Percentiles rank a stretch among this genome's conserved stretches.
Conservation (phyloP, 176 grass and related monocot species). For the Oryza glaberrima region DNA sequence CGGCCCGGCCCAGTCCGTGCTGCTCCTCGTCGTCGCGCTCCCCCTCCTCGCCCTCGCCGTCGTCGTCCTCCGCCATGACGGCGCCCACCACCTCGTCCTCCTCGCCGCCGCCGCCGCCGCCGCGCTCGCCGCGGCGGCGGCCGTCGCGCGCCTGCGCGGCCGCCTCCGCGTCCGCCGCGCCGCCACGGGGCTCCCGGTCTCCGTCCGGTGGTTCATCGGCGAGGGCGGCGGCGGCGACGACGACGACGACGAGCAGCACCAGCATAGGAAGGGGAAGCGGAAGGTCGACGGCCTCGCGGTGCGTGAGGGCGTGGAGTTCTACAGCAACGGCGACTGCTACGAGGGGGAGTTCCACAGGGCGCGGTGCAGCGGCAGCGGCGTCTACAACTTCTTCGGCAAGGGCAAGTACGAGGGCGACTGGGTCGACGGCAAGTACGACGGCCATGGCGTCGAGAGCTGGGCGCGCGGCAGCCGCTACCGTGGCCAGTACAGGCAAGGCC, state of each 20-base stretch:
- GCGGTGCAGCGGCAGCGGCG: slow-evolving; percentile 65
- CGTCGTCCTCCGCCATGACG: slow-evolving; percentile 41
- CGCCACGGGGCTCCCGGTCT: neutral
- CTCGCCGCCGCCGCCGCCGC: slow-evolving; percentile 31
- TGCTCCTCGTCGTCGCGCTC: slow-evolving; percentile 29
- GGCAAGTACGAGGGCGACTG: slow-evolving; percentile 85
- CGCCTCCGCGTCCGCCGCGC: slow-evolving; percentile 17
- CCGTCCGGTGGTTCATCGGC: slow-evolving; percentile 81
- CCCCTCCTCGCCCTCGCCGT: slow-evolving; percentile 44
- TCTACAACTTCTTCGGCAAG: slow-evolving; percentile 73
- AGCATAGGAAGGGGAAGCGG: slow-evolving; percentile 3
- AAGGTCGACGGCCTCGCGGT: slow-evolving; percentile 27
- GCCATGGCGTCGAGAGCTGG: slow-evolving; percentile 84
- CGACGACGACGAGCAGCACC: neutral
- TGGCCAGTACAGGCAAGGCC: slow-evolving; percentile 69
- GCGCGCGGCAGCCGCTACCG: slow-evolving; percentile 76
- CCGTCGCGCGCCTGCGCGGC: slow-evolving; percentile 30
- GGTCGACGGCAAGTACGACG: slow-evolving; percentile 78
- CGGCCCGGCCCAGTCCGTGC: neutral
- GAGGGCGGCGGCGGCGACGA: neutral
- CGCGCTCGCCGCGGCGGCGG: slow-evolving; percentile 33
- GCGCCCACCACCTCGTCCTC: slow-evolving; percentile 37
- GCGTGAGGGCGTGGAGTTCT: slow-evolving; percentile 68
- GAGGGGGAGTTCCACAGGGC: slow-evolving; percentile 77
- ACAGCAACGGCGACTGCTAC: slow-evolving; percentile 76